phyloP scores from a whole-genome alignment of 306 rosid species.

The Prunus kanzakura region DNA sequence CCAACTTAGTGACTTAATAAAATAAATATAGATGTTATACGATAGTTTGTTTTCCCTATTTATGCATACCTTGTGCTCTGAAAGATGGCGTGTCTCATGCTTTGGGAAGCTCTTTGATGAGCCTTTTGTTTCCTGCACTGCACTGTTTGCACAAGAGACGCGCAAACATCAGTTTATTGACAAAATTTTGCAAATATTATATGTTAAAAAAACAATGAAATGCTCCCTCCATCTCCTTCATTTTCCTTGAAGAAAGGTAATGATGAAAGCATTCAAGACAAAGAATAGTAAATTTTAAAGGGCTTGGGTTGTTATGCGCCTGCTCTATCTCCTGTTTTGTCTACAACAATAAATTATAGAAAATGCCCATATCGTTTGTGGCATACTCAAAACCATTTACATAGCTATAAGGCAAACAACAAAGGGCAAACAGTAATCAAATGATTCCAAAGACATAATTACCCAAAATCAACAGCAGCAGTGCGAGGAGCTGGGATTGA shows the following conservation, averaged over 20 bases:
- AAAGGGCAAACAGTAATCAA: neutral
- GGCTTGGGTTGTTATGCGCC: neutral
- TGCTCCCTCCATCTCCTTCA: no score
- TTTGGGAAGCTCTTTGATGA: conserved; percentile 72
- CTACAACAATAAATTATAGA: neutral
- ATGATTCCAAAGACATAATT: neutral
- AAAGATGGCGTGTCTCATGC: conserved; percentile 88
- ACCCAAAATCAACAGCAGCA: conserved; percentile 70
- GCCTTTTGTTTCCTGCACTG: conserved; percentile 61
- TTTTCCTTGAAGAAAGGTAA: no score
- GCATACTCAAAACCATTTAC: neutral
- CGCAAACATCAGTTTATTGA: neutral
- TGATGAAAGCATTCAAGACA: neutral
- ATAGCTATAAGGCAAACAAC: neutral
- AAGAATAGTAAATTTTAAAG: neutral
- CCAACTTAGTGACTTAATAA: conserved; percentile 10
- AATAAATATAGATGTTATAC: neutral
- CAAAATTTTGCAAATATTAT: neutral
- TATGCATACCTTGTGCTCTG: conserved; percentile 79
- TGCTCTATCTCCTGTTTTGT: neutral
- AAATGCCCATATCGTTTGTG: neutral
- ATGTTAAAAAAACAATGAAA: no score
- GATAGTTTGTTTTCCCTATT: neutral
- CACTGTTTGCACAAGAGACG: conserved; percentile 37
- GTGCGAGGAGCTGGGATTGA: conserved; percentile 29